Conservation (phyloP, 257 asterid species). For the Jacaranda copaia region DNA sequence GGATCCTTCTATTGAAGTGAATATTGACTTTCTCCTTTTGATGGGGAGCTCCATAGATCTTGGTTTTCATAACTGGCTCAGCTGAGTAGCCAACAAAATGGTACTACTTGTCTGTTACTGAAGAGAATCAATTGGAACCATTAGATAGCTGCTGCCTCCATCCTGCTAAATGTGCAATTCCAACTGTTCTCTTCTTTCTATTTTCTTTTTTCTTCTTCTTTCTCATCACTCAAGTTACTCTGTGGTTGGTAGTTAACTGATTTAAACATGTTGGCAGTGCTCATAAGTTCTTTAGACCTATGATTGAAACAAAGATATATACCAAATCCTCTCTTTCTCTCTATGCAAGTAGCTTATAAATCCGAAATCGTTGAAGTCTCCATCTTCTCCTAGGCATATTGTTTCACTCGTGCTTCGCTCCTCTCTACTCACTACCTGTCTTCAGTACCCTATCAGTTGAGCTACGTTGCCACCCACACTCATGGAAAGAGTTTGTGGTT, state of each 20-base stretch:
- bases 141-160: slow-evolving; percentile 14
- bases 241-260: neutral
- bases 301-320: neutral
- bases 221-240: neutral
- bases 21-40: slow-evolving; percentile 18
- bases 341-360: neutral
- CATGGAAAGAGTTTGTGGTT: slow-evolving; percentile 8
- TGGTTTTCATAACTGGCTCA: neutral
- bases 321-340: neutral
- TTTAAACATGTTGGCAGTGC: neutral
- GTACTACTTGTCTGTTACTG: slow-evolving; percentile 7
- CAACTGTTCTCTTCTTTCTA: slow-evolving; percentile 12
- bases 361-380: neutral
- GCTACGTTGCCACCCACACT: too few species aligned
- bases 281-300: neutral
- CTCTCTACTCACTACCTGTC: too few species aligned
- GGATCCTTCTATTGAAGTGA: slow-evolving; percentile 2
- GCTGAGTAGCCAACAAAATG: neutral
- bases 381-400: too few species aligned
- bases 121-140: neutral
- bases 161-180: slow-evolving; percentile 20
- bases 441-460: too few species aligned
- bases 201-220: slow-evolving; percentile 17
- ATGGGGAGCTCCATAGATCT: neutral
- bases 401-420: too few species aligned